Conservation (phyloP, 2,329 filamentous ascomycete genomes). For the Aspergillus alliaceus region DNA sequence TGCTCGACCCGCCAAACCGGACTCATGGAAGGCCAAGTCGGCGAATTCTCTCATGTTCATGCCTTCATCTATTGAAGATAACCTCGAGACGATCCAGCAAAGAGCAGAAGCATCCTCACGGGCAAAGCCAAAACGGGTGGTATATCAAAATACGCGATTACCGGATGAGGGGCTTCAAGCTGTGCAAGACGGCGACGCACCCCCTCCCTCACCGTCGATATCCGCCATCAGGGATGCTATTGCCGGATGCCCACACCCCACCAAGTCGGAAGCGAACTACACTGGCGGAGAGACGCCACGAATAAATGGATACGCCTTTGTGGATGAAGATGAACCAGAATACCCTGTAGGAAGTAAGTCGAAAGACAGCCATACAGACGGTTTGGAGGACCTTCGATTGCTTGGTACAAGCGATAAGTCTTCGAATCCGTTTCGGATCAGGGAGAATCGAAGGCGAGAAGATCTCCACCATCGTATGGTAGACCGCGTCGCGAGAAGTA, state of each 20-base stretch:
- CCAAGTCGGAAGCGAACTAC: constrained; percentile 58
- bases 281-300: constrained; percentile 77
- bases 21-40: constrained; percentile 72
- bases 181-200: constrained; percentile 34
- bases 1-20: constrained; percentile 72
- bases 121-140: constrained; percentile 73
- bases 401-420: constrained; percentile 48
- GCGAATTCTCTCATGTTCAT: constrained; percentile 86
- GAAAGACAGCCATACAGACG: background rate
- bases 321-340: constrained; percentile 68
- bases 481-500: constrained; percentile 73
- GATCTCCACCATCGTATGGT: constrained; percentile 83
- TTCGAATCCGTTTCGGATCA: constrained; percentile 77
- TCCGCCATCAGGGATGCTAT: constrained; percentile 84
- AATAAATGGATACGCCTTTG: constrained; percentile 91
- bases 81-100: constrained; percentile 62
- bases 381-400: constrained; percentile 34
- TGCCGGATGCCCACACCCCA: constrained; percentile 65
- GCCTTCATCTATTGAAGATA: constrained; percentile 52
- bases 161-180: constrained; percentile 47
- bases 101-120: constrained; percentile 68
- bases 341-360: constrained; percentile 19
- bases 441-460: constrained; percentile 73
- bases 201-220: constrained; percentile 76
- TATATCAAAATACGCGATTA: constrained; percentile 81